Evolutionary conservation across 805 yeast genomes (phyloP).

Genomic region (Saccharomycopsis sp.): DNA sequence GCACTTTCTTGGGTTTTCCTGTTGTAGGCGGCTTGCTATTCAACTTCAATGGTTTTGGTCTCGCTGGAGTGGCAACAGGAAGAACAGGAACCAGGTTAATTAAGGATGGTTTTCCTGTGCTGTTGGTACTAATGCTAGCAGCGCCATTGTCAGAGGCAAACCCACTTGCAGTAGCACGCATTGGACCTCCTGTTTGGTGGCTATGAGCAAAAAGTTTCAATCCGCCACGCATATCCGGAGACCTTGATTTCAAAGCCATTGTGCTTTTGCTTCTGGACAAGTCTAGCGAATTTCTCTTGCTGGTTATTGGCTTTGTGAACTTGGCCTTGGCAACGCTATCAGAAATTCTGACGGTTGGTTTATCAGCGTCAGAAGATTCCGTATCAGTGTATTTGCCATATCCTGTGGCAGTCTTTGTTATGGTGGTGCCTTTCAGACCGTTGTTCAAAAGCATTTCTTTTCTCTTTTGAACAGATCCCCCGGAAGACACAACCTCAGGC

Average conservation of each 20-base stretch:
- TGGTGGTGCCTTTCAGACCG: conserved; percentile 9
- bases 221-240: no score
- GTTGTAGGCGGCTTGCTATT: neutral
- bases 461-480: conserved; percentile 17
- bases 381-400: conserved; percentile 63
- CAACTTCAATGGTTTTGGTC: neutral
- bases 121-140: neutral
- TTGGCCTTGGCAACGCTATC: neutral
- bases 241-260: no score
- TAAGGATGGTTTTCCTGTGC: neutral
- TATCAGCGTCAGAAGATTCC: neutral
- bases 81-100: neutral
- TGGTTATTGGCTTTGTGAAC: conserved; percentile 4
- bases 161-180: no score
- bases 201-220: no score
- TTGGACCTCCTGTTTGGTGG: no score
- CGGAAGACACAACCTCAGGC: no score
- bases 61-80: neutral
- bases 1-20: conserved; percentile 14
- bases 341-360: neutral
- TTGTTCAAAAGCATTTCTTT: conserved; percentile 13
- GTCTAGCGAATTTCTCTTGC: conserved; percentile 13
- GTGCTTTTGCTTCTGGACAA: conserved; percentile 3
- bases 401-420: conserved; percentile 58
- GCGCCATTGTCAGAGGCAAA: neutral